Evolutionary conservation across 495 filamentous ascomycete species (phyloP).

Genomic region (Penicillium herquei): DNA sequence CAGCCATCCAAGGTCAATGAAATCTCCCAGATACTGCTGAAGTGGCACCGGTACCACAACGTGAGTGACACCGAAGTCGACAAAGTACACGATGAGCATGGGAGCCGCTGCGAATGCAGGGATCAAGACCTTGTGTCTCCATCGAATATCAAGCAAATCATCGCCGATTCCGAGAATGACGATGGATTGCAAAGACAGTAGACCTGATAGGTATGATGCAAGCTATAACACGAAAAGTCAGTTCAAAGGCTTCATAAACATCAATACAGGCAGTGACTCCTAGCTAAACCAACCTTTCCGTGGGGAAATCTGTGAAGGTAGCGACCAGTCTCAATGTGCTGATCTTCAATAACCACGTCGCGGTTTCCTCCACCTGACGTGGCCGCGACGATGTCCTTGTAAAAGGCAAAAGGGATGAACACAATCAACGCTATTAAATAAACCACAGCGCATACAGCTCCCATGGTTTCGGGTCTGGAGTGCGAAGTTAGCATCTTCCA

Average conservation of each 20-base stretch:
- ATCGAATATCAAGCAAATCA: conserved; percentile 96
- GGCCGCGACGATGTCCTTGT: conserved; percentile 95
- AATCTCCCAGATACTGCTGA: conserved; percentile 74
- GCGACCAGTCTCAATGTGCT: conserved; percentile 71
- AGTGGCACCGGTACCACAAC: conserved; percentile 86
- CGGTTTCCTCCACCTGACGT: conserved; percentile 92
- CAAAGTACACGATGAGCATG: conserved; percentile 94
- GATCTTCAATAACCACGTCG: conserved; percentile 68
- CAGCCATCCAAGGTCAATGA: conserved; percentile 81
- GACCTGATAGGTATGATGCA: conserved; percentile 90
- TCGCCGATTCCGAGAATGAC: conserved; percentile 90
- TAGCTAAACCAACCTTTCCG: conserved; percentile 63
- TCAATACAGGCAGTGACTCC: not conserved
- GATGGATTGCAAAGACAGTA: conserved; percentile 86
- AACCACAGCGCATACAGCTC: conserved; percentile 88
- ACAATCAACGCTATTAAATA: conserved; percentile 83
- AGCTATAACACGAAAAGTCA: conserved; percentile 52
- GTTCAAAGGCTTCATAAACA: not conserved
- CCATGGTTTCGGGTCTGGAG: conserved; percentile 89
- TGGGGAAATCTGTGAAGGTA: conserved; percentile 90
- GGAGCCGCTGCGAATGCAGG: conserved; percentile 92
- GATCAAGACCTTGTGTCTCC: conserved; percentile 98
- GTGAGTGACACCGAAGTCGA: conserved; percentile 95
- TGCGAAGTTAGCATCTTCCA: conserved; percentile 19
- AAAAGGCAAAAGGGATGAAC: conserved; percentile 96